These are phyloP conservation scores for Allium sativum DNA, from an alignment of 106 monocot species.

Conservation along the genomic window DNA sequence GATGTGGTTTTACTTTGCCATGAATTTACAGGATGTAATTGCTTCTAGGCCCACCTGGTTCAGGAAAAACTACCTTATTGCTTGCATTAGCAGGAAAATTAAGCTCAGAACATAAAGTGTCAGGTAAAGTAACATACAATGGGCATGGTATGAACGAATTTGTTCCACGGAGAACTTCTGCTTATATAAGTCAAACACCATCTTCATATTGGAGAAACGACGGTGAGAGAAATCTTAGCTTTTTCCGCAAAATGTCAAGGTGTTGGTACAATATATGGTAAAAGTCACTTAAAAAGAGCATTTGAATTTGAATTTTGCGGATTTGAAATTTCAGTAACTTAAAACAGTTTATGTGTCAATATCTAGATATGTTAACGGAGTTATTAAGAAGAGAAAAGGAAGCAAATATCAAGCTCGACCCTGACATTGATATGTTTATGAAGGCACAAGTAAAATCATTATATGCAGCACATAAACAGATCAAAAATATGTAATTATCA, in stretches of 20 bases:
- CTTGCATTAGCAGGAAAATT: conserved; percentile 61
- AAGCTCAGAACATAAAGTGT: conserved; percentile 26
- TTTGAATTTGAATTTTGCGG: background rate
- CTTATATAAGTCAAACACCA: conserved; percentile 79
- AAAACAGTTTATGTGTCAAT: background rate
- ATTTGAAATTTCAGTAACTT: background rate
- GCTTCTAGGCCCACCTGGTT: conserved; percentile 64
- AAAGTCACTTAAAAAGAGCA: background rate
- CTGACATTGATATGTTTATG: conserved; percentile 70
- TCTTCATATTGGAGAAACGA: conserved; percentile 73
- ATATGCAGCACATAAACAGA: too few species aligned
- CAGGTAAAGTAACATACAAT: conserved; percentile 59
- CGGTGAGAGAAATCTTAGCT: conserved; percentile 63
- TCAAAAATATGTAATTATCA: too few species aligned
- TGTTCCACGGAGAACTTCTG: conserved; percentile 61
- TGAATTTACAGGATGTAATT: conserved; percentile 42
- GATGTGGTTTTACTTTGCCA: background rate
- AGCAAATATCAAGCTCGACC: conserved; percentile 62
- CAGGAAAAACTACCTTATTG: conserved; percentile 60
- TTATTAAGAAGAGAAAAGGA: conserved; percentile 63
- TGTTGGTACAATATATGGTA: conserved; percentile 71
- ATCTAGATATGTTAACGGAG: conserved; percentile 61
- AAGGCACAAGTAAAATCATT: conserved; percentile 24
- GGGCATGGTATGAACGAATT: conserved; percentile 73
- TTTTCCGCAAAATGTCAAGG: conserved; percentile 77